Base-by-base conservation (phyloP, 768 basidiomycete genomes). In the Daedaleopsis nitida region DNA sequence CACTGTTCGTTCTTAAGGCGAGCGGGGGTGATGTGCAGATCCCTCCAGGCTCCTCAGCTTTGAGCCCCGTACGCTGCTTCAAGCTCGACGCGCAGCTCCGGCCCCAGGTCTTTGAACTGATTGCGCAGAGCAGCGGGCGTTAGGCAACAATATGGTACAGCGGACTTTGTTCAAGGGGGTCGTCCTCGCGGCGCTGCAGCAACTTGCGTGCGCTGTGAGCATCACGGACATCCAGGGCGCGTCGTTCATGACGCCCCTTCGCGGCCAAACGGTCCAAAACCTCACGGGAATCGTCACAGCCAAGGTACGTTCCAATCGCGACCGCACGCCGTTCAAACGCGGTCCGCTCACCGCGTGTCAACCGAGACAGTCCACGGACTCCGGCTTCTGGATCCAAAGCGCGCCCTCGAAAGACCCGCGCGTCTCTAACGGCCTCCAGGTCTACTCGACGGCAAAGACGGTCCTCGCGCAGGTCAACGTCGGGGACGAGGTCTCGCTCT, bases 361-460 rank as follows among this genome's bases (percentile, higher is more conserved):
- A 3, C 27, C 27, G 27, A 7, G 7, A 12, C 49, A 57, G 55
- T 71, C 72, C 2, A 69, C 75, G 39, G 17, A 42, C 16, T 75
- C 59, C 49, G 83, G 83, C 9, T 85, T 85, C 68, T 86, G 76
- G 66, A 71, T 86, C 34, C 69, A 72, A 45, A 81, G 80, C 38
- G 73, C 74, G 21, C 63, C 64, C 10, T 73, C 72, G 16, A 44
- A 70, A 0, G 83, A 85, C 63, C 65, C 68, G 37, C 81, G 82
- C 37, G 73, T 77, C 34, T 86, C 84, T 13, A 79, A 75, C 61
- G 85, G 85, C 24, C 70, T 87, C 16, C 72, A 68, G 39, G 75
- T 87, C 50, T 86, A 78, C 72, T 76, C 83, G 0, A 73, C 75
- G 13, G 79, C 81, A 12, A 66, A 74, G 13, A 68, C 77, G n/a